Conservation (phyloP, 2,329 filamentous ascomycete species). For the Fusarium drepaniforme region DNA sequence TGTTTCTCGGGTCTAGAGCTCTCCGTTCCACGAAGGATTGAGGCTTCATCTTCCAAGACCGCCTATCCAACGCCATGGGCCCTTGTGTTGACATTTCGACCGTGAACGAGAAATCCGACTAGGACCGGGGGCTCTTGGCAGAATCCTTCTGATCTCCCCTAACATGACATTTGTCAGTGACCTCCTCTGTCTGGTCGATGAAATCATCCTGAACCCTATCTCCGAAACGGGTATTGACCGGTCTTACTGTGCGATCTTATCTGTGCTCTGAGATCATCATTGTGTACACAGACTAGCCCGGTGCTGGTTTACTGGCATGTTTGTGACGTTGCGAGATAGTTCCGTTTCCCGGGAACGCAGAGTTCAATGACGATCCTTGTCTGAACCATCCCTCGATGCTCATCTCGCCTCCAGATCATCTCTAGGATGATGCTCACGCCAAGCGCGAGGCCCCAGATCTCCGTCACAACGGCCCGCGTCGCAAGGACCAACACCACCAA, state of each 20-base stretch:
- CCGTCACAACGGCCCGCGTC: slow-evolving; percentile 13
- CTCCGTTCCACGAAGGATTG: slow-evolving; percentile 7
- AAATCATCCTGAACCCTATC: slow-evolving; percentile 29
- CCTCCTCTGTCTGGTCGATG: slow-evolving; percentile 6
- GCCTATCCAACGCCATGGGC: slow-evolving; percentile 4
- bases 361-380: not conserved
- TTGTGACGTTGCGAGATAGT: slow-evolving; percentile 21
- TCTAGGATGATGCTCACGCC: not conserved
- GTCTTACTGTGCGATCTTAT: not conserved
- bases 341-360: slow-evolving; percentile 17
- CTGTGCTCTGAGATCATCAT: slow-evolving; percentile 4
- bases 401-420: not conserved
- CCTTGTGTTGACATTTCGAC: not conserved
- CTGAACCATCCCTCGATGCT: not conserved
- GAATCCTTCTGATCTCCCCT: not conserved
- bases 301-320: slow-evolving; percentile 6
- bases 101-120: not conserved
- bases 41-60: slow-evolving; percentile 15
- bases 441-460: not conserved
- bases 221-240: slow-evolving; percentile 10
- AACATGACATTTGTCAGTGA: not conserved
- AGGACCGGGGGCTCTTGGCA: slow-evolving; percentile 5
- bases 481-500: slow-evolving; percentile 1
- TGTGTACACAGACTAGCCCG: not conserved
- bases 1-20: slow-evolving; percentile 7